These are phyloP conservation scores for Sporisorium scitamineum DNA, from an alignment of 1,284 basidiomycete species.

Conservation along the genomic window DNA sequence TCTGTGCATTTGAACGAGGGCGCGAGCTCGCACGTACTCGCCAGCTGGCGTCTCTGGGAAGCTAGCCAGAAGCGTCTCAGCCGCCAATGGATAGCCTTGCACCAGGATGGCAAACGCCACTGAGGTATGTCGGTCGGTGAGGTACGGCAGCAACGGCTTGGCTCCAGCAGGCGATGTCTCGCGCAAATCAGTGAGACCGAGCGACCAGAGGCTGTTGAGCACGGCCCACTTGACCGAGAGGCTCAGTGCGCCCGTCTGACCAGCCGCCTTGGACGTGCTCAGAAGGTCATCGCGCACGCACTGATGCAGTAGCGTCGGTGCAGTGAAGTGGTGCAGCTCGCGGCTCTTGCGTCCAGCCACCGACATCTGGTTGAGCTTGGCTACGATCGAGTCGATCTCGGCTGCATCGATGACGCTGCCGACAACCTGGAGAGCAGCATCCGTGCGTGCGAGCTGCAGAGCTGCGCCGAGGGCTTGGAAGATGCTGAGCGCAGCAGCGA, in stretches of 20 bases:
- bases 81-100: slow-evolving; percentile 43
- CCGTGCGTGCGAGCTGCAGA: slow-evolving; percentile 34
- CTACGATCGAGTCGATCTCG: slow-evolving; percentile 45
- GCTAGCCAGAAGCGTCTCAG: slow-evolving; percentile 32
- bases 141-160: slow-evolving; percentile 34
- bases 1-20: slow-evolving; percentile 40
- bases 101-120: slow-evolving; percentile 43
- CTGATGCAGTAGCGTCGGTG: slow-evolving; percentile 43
- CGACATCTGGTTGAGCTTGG: slow-evolving; percentile 48
- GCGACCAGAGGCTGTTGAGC: slow-evolving; percentile 40
- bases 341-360: slow-evolving; percentile 48
- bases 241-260: slow-evolving; percentile 2
- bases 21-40: slow-evolving; percentile 45
- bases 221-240: slow-evolving; percentile 30
- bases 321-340: slow-evolving; percentile 43
- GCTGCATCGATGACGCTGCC: slow-evolving; percentile 11
- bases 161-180: slow-evolving; percentile 11
- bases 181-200: slow-evolving; percentile 38
- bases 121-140: slow-evolving; percentile 32
- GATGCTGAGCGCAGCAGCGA: slow-evolving; percentile 37
- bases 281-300: slow-evolving; percentile 42
- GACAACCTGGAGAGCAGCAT: slow-evolving; percentile 30
- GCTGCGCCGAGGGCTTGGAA: slow-evolving; percentile 38
- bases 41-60: slow-evolving; percentile 41
- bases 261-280: slow-evolving; percentile 2